These are phyloP conservation scores for Pugionium cornutum DNA, from an alignment of 345 rosid genomes.

Conservation along the genomic window DNA sequence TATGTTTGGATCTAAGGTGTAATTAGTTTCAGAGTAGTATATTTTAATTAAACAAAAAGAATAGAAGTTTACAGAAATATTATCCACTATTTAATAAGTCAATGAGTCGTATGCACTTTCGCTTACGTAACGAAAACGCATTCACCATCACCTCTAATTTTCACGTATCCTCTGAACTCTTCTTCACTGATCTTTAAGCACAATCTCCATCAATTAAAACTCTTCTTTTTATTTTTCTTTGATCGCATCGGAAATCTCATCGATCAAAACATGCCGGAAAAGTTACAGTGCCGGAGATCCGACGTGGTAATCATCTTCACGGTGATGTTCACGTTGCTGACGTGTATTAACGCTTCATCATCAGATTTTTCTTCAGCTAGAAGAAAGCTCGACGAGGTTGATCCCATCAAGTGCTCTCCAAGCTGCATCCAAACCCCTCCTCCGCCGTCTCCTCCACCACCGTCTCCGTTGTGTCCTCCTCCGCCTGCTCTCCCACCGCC, in stretches of 20 bases:
- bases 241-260: neutral
- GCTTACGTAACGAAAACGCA: constrained; percentile 42
- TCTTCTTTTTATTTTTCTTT: constrained; percentile 13
- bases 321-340: constrained; percentile 34
- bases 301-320: constrained; percentile 19
- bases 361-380: constrained; percentile 23
- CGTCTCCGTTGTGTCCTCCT: constrained; percentile 48
- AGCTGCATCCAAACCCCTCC: constrained; percentile 56
- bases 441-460: constrained; percentile 51
- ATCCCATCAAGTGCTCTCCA: constrained; percentile 54
- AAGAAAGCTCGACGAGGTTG: constrained; percentile 40
- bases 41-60: neutral
- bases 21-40: neutral
- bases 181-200: neutral
- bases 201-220: constrained; percentile 2
- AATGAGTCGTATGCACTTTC: constrained; percentile 38
- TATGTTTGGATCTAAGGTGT: too few species aligned
- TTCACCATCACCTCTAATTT: constrained; percentile 40
- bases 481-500: constrained; percentile 48
- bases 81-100: constrained; percentile 34
- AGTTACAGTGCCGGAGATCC: constrained; percentile 17
- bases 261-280: constrained; percentile 18
- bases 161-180: constrained; percentile 32
- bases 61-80: constrained; percentile 26
- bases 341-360: constrained; percentile 24